phyloP scores from a whole-genome alignment of 2,329 filamentous ascomycete genomes.

The Diaporthe capsici region DNA sequence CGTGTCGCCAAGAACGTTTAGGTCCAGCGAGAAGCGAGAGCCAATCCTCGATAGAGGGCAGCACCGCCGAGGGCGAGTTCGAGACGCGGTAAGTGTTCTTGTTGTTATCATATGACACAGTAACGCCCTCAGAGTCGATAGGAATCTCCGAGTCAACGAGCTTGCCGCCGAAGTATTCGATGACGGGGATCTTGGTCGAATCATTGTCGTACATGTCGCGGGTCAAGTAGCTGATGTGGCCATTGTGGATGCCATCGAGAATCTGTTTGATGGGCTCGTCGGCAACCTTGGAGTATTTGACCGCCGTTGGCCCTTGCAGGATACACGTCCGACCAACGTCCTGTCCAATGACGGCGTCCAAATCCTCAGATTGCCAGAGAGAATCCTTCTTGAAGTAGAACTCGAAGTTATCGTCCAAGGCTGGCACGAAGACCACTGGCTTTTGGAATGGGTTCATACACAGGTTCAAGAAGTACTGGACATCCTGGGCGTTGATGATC shows the following conservation, averaged over 20 bases:
- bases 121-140: constrained; percentile 87
- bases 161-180: constrained; percentile 97
- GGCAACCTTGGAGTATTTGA: constrained; percentile 87
- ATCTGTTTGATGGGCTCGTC: constrained; percentile 98
- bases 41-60: constrained; percentile 89
- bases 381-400: constrained; percentile 99
- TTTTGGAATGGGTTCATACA: constrained; percentile 95
- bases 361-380: constrained; percentile 97
- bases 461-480: constrained; percentile 94
- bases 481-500: constrained; percentile 97
- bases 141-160: constrained; percentile 80
- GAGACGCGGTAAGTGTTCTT: constrained; percentile 91
- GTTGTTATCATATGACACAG: constrained; percentile 81
- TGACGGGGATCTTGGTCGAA: constrained; percentile 80
- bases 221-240: constrained; percentile 85
- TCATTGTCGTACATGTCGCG: constrained; percentile 85
- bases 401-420: constrained; percentile 97
- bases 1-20: constrained; percentile 92
- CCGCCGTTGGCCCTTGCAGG: constrained; percentile 93
- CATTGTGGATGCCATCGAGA: constrained; percentile 88
- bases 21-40: constrained; percentile 88
- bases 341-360: constrained; percentile 95
- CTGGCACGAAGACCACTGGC: constrained; percentile 94
- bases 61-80: constrained; percentile 76
- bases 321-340: constrained; percentile 98